Base-by-base conservation (phyloP, 2,329 filamentous ascomycete species). In the Aulographum hederae region DNA sequence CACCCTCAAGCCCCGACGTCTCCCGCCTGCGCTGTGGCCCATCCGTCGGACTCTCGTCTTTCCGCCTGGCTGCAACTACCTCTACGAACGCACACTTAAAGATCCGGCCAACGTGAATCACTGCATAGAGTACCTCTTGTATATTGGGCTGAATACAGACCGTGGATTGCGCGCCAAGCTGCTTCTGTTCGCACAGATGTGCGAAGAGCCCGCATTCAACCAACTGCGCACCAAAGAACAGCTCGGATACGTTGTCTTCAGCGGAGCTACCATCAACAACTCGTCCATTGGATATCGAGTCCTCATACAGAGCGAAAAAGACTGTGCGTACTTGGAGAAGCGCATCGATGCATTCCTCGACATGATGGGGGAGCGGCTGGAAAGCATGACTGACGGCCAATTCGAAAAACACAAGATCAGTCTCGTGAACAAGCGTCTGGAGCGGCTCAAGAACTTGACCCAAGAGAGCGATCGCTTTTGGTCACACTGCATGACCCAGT, bases 151-250 rank as follows among this genome's bases (percentile, higher is more conserved):
- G 26, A 48, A 50, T 15, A 44, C 69, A 3, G 74, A 92, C 46
- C 67, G 73, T n/a, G 48, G 54, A 4, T 53, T 79, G 10, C 71
- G 82, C 13, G 79, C 85, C 11, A 84, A 79, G 52, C 66, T 80
- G 1, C 62, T 91, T 26, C 64, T 98, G 4, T 66, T 94, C 26
- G 78, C 81, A 17, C 89, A 95, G 53, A 78, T 98, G 57, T 74
- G 82, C 0, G 79, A 92, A 34, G 89, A 98, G 56, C 85, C 85
- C 3, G 78, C 78, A 6, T 98, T 95, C 48, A 82, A 98, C 53
- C 84, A 92, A 51, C 65, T 98, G 5, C 73, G 89, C 31, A 95
- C 89, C 27, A 94, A 95, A 54, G 86, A 98, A 52, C 86, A 98
- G 55, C 74, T 98, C 5, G 89, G 89, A 10, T 98, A 98, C 44